These are phyloP conservation scores for Colletotrichum tanaceti DNA, from an alignment of 2,329 filamentous ascomycete genomes.

Conservation along the genomic window DNA sequence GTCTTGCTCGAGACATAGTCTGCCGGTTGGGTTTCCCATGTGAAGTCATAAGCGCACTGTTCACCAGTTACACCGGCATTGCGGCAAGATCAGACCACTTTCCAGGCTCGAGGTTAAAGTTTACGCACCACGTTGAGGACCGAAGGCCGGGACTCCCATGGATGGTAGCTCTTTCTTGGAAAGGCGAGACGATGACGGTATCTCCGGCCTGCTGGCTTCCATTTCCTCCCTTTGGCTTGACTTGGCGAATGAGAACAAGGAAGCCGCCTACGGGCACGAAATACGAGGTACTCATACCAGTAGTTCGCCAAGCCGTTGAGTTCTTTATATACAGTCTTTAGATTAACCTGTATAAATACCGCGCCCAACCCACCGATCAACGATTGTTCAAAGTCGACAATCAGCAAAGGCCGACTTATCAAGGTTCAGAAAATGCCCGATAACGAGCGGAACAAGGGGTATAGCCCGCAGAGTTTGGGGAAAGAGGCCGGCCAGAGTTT, in stretches of 20 bases:
- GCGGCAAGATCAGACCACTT: not conserved
- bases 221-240: conserved; percentile 4
- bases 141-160: conserved; percentile 10
- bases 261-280: not conserved
- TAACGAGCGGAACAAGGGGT: not conserved
- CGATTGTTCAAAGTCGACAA: not conserved
- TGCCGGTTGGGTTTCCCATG: not conserved
- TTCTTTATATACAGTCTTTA: not conserved
- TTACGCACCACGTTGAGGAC: conserved; percentile 13
- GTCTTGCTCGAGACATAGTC: conserved; percentile 13
- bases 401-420: conserved; percentile 2
- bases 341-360: no score
- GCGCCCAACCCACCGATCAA: not conserved
- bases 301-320: not conserved
- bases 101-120: conserved; percentile 16
- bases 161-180: not conserved
- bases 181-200: not conserved
- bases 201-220: not conserved
- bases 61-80: not conserved
- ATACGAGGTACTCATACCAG: not conserved
- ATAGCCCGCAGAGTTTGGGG: not conserved
- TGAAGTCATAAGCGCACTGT: not conserved
- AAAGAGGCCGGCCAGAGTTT: conserved; percentile 7
- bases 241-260: not conserved
- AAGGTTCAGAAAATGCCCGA: not conserved